phyloP scores from a whole-genome alignment of 2,329 filamentous ascomycete species.

The Leptographium lundbergii region DNA sequence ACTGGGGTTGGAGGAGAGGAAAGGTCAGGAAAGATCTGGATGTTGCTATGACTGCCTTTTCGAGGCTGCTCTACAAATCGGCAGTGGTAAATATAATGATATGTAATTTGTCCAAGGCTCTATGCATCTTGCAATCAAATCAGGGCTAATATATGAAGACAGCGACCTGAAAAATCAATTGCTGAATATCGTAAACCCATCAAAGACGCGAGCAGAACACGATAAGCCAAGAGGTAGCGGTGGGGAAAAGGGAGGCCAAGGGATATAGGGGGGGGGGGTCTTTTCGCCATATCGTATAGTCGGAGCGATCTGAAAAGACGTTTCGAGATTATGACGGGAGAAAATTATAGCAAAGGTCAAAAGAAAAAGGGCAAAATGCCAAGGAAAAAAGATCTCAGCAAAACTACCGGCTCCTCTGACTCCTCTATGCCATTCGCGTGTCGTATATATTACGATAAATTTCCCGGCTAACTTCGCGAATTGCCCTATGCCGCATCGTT shows the following conservation, averaged over 20 bases:
- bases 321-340: background rate
- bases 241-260: background rate
- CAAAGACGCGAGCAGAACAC: background rate
- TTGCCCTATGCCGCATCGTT: background rate
- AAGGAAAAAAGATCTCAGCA: background rate
- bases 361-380: background rate
- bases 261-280: background rate
- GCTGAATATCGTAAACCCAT: background rate
- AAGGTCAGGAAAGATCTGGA: background rate
- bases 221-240: background rate
- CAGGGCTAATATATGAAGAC: background rate
- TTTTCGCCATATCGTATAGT: background rate
- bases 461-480: background rate
- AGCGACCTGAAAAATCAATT: background rate
- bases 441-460: background rate
- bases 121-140: background rate
- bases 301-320: background rate
- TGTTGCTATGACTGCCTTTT: background rate
- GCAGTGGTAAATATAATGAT: background rate
- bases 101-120: background rate
- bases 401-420: background rate
- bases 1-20: background rate
- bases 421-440: constrained; percentile 1
- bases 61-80: background rate
- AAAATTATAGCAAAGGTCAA: background rate